These are phyloP conservation scores for Ustulina deusta DNA, from an alignment of 2,329 filamentous ascomycete genomes.

Conservation along the genomic window DNA sequence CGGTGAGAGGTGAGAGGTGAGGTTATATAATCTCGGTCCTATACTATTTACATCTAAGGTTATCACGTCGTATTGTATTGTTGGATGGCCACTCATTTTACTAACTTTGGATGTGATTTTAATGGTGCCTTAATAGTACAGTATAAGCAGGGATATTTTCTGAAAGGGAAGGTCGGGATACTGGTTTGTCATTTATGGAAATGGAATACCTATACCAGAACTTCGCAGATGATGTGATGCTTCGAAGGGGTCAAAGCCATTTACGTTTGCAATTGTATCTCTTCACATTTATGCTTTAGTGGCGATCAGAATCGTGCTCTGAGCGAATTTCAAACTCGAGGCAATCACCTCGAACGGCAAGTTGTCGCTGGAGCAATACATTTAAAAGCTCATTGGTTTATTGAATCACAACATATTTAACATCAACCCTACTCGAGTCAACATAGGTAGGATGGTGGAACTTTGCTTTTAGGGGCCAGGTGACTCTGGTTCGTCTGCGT, in stretches of 20 bases:
- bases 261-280: constrained; percentile 10
- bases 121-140: not conserved
- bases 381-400: not conserved
- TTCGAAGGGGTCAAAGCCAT: constrained; percentile 23
- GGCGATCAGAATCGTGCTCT: constrained; percentile 5
- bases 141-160: constrained; percentile 15
- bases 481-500: not conserved
- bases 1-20: constrained; percentile 20
- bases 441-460: not conserved
- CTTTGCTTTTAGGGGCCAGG: not conserved
- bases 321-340: not conserved
- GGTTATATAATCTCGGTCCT: not conserved
- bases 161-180: not conserved
- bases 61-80: constrained; percentile 14
- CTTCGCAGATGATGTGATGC: constrained; percentile 24
- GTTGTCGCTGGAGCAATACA: not conserved
- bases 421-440: not conserved
- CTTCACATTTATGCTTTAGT: constrained; percentile 27
- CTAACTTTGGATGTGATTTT: not conserved
- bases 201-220: constrained; percentile 18
- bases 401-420: not conserved
- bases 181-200: constrained; percentile 21
- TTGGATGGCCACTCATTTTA: constrained; percentile 11
- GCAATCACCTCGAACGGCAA: not conserved
- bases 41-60: not conserved